These are phyloP conservation scores for Pharnaceum exiguum DNA, from an alignment of 148 eudicot genomes.

Conservation along the genomic window DNA sequence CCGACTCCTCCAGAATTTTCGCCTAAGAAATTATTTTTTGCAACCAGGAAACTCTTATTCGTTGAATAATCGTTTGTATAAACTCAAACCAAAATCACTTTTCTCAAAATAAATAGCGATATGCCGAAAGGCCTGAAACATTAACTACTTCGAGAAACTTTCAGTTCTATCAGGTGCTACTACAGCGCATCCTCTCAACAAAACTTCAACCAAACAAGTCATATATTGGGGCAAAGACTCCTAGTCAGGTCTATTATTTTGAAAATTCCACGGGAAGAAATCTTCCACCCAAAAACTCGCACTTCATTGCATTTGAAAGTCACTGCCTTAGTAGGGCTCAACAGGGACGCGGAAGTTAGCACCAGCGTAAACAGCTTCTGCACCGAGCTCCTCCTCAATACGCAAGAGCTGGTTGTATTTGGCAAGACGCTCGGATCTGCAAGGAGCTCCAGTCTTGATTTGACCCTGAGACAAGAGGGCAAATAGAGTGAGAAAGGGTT, in stretches of 20 bases:
- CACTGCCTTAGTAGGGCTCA: slow-evolving; percentile 61
- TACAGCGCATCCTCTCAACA: slow-evolving; percentile 12
- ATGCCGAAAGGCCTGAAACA: too few relatives aligned
- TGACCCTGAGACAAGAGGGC: slow-evolving; percentile 42
- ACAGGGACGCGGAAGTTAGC: slow-evolving; percentile 79
- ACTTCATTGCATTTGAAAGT: not conserved
- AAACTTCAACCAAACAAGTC: not conserved
- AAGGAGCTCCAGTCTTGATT: slow-evolving; percentile 86
- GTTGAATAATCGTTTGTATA: too few relatives aligned
- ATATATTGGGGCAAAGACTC: not conserved
- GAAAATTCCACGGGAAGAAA: slow-evolving; percentile 1
- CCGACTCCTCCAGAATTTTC: too few relatives aligned
- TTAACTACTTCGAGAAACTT: too few relatives aligned
- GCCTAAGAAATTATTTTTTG: too few relatives aligned
- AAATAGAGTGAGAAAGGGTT: not conserved
- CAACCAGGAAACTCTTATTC: too few relatives aligned
- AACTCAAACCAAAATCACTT: too few relatives aligned
- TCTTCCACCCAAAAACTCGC: slow-evolving; percentile 3
- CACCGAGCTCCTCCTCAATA: slow-evolving; percentile 97
- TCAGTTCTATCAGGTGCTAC: too few relatives aligned
- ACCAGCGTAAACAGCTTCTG: slow-evolving; percentile 91
- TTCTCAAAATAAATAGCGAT: too few relatives aligned
- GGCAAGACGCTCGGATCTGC: slow-evolving; percentile 81
- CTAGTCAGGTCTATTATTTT: not conserved
- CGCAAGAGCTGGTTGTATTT: slow-evolving; percentile 86